Conservation (phyloP, 805 yeast species). For the Huiozyma naganishii region DNA sequence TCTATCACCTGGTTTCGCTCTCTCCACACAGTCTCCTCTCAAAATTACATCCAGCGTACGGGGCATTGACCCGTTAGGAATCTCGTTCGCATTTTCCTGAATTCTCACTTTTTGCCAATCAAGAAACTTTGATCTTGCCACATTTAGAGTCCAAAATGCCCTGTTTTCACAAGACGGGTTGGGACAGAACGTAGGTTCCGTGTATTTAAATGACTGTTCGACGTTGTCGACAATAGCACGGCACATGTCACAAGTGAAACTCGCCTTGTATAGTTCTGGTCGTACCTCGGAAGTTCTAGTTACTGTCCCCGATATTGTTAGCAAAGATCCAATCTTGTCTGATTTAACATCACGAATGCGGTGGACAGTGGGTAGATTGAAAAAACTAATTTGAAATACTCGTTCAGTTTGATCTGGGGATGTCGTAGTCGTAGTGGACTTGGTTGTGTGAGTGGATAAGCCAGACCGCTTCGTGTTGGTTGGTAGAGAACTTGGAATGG, state of each 20-base stretch:
- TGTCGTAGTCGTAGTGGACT: constrained; percentile 31
- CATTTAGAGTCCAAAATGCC: constrained; percentile 72
- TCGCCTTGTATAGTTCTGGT: constrained; percentile 81
- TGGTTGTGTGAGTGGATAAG: constrained; percentile 15
- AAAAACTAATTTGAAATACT: constrained; percentile 82
- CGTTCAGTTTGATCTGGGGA: constrained; percentile 48
- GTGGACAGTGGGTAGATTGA: constrained; percentile 69
- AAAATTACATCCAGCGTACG: constrained; percentile 86
- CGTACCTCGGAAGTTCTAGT: constrained; percentile 94
- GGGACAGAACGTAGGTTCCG: constrained; percentile 90
- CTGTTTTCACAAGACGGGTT: constrained; percentile 82
- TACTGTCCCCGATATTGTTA: constrained; percentile 86
- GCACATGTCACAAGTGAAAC: constrained; percentile 85
- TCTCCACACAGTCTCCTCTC: constrained; percentile 88
- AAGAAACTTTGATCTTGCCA: constrained; percentile 73
- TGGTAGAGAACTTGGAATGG: constrained; percentile 3
- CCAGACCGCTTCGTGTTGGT: constrained; percentile 4
- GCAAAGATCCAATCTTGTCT: constrained; percentile 73
- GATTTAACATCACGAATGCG: constrained; percentile 86
- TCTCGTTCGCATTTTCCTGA: constrained; percentile 92
- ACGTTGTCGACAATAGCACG: constrained; percentile 76
- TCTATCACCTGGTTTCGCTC: constrained; percentile 95
- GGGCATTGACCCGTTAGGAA: constrained; percentile 98
- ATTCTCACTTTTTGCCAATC: constrained; percentile 96
- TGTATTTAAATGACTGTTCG: constrained; percentile 85